phyloP scores from a whole-genome alignment of 2,329 filamentous ascomycete genomes.

The Huntiella bhutanensis region DNA sequence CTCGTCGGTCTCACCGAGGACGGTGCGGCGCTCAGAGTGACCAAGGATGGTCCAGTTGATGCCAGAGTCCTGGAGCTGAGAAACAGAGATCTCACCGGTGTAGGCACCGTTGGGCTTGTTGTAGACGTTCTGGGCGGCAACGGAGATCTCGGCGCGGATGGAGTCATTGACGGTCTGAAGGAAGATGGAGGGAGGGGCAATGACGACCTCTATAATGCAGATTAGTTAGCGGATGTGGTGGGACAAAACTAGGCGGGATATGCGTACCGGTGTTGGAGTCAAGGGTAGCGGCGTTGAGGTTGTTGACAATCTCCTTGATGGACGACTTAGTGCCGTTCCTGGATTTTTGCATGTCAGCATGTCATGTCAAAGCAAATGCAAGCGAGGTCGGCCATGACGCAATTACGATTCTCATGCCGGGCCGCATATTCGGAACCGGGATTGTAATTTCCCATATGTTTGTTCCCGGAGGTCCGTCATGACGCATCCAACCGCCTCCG shows the following conservation, averaged over 20 bases:
- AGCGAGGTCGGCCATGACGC: no score
- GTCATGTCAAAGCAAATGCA: not conserved
- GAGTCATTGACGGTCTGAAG: constrained; percentile 70
- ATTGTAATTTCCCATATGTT: no score
- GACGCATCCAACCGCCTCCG: no score
- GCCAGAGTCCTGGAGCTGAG: constrained; percentile 74
- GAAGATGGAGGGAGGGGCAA: constrained; percentile 80
- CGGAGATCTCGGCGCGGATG: constrained; percentile 56
- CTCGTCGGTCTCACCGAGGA: constrained; percentile 70
- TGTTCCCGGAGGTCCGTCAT: no score
- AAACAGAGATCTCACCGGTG: constrained; percentile 88
- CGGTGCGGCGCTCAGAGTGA: constrained; percentile 84
- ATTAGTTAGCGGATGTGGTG: not conserved
- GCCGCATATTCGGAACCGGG: constrained; percentile 2
- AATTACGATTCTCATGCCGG: no score
- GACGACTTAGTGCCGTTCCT: constrained; percentile 88
- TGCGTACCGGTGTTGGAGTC: constrained; percentile 28
- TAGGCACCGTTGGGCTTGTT: constrained; percentile 94
- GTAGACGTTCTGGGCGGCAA: constrained; percentile 92
- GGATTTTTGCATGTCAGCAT: constrained; percentile 5
- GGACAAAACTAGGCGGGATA: not conserved
- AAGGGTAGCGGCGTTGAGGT: constrained; percentile 71
- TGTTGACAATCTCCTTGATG: constrained; percentile 77
- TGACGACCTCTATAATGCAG: constrained; percentile 58
- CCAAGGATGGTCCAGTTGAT: constrained; percentile 85